Conservation (phyloP, 495 filamentous ascomycete genomes). For the Lophiostoma macrostomum region DNA sequence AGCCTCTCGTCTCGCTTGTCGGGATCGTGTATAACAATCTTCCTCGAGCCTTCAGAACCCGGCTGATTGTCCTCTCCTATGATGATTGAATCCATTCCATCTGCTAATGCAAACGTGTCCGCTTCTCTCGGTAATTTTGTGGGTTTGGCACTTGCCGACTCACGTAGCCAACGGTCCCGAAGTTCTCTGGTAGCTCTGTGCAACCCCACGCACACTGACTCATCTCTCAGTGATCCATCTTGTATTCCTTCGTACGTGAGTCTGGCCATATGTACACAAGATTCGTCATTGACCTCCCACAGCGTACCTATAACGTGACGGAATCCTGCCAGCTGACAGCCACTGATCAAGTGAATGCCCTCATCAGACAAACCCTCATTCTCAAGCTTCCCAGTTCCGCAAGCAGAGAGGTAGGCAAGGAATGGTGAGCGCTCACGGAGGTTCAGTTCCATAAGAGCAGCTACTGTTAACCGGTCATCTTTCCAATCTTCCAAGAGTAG, state of each 20-base stretch:
- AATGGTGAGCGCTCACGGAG: too few relatives aligned
- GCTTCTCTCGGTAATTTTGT: too few relatives aligned
- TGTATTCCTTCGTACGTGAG: conserved; percentile 18
- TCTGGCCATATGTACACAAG: conserved; percentile 17
- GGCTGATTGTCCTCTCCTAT: too few relatives aligned
- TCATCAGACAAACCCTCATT: conserved; percentile 35
- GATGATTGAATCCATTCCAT: too few relatives aligned
- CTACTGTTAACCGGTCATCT: neutral
- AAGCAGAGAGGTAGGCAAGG: conserved; percentile 43
- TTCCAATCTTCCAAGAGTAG: conserved; percentile 27
- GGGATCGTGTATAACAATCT: too few relatives aligned
- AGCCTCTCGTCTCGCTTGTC: conserved; percentile 3
- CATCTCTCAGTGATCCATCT: neutral
- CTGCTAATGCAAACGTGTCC: too few relatives aligned
- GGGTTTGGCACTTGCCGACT: too few relatives aligned
- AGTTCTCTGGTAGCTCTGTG: too few relatives aligned
- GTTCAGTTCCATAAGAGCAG: too few relatives aligned
- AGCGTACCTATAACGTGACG: conserved; percentile 35
- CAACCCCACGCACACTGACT: neutral
- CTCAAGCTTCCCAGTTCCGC: conserved; percentile 23
- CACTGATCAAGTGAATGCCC: conserved; percentile 38
- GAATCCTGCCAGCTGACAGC: conserved; percentile 41
- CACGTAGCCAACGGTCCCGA: too few relatives aligned
- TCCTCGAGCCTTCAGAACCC: conserved; percentile 5
- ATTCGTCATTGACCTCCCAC: conserved; percentile 29